Evolutionary conservation across 305 asterid species (phyloP).

Genomic region (Solanum hybrid): DNA sequence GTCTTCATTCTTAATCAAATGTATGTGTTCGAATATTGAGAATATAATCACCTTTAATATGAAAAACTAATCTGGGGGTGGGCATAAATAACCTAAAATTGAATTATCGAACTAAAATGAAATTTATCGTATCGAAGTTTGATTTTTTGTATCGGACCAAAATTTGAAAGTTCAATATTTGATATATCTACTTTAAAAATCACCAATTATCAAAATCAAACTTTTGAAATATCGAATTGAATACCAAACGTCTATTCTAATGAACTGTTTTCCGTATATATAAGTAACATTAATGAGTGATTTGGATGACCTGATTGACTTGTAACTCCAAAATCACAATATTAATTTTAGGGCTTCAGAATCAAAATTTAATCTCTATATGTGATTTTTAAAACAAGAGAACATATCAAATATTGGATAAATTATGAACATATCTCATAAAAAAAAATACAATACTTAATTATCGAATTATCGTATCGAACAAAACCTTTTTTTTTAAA

Average conservation of each 20-base stretch:
- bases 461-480: not conserved
- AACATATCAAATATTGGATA: not conserved
- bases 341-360: not conserved
- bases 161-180: too few relatives aligned
- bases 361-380: not conserved
- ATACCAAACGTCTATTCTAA: not conserved
- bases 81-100: too few relatives aligned
- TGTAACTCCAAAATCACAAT: not conserved
- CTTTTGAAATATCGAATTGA: not conserved
- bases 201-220: not conserved
- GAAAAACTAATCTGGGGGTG: not conserved
- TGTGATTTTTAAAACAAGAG: not conserved
- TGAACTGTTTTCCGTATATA: not conserved
- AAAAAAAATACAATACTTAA: not conserved
- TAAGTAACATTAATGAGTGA: not conserved
- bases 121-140: not conserved
- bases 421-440: not conserved
- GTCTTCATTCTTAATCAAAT: not conserved
- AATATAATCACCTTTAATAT: not conserved
- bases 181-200: too few relatives aligned
- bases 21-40: rapidly evolving
- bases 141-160: not conserved
- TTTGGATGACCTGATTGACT: not conserved
- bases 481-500: not conserved
- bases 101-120: not conserved